These are phyloP conservation scores for Syzygium aqueum DNA, from an alignment of 345 rosid genomes.

Conservation along the genomic window DNA sequence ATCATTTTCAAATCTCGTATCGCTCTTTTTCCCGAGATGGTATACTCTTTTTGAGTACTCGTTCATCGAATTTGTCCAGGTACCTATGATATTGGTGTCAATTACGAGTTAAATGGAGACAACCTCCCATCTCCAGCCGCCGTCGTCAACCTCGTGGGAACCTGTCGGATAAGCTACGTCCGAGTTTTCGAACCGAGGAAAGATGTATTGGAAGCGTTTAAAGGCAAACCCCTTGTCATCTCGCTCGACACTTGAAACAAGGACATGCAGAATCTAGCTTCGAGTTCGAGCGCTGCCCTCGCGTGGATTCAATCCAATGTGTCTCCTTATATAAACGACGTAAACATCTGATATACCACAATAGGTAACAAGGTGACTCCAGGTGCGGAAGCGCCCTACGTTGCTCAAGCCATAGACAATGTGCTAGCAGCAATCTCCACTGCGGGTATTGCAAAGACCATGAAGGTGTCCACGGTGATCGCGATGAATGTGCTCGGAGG, in stretches of 20 bases:
- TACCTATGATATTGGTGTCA: neutral
- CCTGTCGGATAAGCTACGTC: neutral
- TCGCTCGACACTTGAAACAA: neutral
- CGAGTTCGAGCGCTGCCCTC: neutral
- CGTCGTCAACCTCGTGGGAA: neutral
- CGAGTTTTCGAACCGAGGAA: neutral
- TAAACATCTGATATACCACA: neutral
- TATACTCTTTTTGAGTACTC: neutral
- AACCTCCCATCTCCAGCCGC: neutral
- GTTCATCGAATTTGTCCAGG: neutral
- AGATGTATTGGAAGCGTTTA: neutral
- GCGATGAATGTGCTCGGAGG: neutral
- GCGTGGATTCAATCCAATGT: neutral
- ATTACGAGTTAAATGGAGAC: neutral
- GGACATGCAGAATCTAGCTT: neutral
- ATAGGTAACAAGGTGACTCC: neutral
- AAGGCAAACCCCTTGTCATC: neutral
- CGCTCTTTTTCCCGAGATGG: neutral
- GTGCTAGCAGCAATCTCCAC: neutral
- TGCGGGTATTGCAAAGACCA: neutral
- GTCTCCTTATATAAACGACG: neutral
- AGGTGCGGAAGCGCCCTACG: neutral
- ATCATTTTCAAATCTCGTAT: neutral
- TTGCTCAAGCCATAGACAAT: neutral
- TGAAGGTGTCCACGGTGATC: neutral